phyloP scores from a whole-genome alignment of 2,329 filamentous ascomycete genomes.

The Atkinsonella hypoxylon region DNA sequence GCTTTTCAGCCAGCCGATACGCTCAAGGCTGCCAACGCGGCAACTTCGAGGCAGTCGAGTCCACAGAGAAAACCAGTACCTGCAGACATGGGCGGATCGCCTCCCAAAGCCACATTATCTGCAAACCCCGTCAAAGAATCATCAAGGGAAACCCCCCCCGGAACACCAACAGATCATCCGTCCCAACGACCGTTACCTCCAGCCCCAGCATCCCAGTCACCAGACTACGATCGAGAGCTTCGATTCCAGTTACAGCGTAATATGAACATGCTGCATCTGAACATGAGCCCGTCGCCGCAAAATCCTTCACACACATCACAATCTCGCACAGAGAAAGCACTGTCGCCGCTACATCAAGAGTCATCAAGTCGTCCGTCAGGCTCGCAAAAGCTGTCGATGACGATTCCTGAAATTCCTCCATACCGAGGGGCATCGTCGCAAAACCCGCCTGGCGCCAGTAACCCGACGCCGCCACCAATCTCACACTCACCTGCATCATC shows the following conservation, averaged over 20 bases:
- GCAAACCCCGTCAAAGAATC: slow-evolving; percentile 23
- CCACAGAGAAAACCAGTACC: slow-evolving; percentile 47
- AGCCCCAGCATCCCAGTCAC: slow-evolving; percentile 35
- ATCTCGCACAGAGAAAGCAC: slow-evolving; percentile 8
- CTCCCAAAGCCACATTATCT: slow-evolving; percentile 49
- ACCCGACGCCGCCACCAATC: slow-evolving; percentile 14
- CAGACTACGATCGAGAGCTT: slow-evolving; percentile 48
- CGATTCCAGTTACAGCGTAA: slow-evolving; percentile 54
- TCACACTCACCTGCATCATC: slow-evolving; percentile 19
- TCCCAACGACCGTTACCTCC: slow-evolving; percentile 35
- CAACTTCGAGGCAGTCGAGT: slow-evolving; percentile 44
- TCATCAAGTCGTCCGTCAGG: slow-evolving; percentile 9
- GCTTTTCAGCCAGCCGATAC: slow-evolving; percentile 37
- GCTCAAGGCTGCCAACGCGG: slow-evolving; percentile 37
- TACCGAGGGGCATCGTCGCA: slow-evolving; percentile 28
- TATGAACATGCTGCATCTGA: slow-evolving; percentile 44
- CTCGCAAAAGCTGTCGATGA: slow-evolving; percentile 29
- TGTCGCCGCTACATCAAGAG: slow-evolving; percentile 9
- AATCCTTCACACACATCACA: slow-evolving; percentile 2
- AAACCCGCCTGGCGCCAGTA: slow-evolving; percentile 8
- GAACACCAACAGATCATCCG: slow-evolving; percentile 29
- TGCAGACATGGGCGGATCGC: slow-evolving; percentile 29
- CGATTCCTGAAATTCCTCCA: slow-evolving; percentile 43
- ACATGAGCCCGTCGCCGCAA: slow-evolving; percentile 6
- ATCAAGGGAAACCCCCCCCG: slow-evolving; percentile 21